Base-by-base conservation (phyloP, 1,284 basidiomycete species). In the Leccinum huronense region DNA sequence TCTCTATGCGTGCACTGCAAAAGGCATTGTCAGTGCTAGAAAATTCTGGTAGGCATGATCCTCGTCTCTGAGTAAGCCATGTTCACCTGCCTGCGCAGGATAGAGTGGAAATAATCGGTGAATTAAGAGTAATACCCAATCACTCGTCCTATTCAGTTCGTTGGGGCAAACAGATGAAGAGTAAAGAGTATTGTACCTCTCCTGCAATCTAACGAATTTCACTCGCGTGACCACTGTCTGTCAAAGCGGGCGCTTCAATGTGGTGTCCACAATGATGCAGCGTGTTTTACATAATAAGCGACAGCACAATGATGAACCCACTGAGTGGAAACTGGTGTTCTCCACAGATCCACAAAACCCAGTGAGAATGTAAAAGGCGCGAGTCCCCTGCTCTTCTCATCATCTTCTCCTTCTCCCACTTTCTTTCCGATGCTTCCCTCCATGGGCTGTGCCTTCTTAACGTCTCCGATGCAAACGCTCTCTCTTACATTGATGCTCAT, bases 1-100 rank as follows among this genome's bases (percentile, higher is more conserved):
- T 91, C 76, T 88, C 91, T 8, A 79, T 82, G 38, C 85, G 87
- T 60, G 91, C 90, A 61, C 78, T 90, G 57, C 88, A 90, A 77
- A 89, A 86, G 68, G 80, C 80, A 19, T 56, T 75, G 62, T 71
- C 70, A 59, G 72, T 66, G 64, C 62, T 69, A 67, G 72, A 70
- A 67, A 68, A 67, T 60, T 73, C 71, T 67, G 73, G 73, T 76
- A 65, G 4, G 72, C n/a, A 40, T 8, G 36, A 4, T 11, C 23
- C 19, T n/a, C 23, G 9, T 38, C 38, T 30, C 2, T 54, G 40
- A 34, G 61, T n/a, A 9, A 33, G 58, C 36, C 10, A 36, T 31
- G 19, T 58, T 66, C 55, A 65, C 27, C 42, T 58, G 38, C 6
- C 16, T 11, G 19, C 3, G 10, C 36, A 75, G 74, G 70, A 60